Conservation (phyloP, 495 filamentous ascomycete genomes). For the Acidomyces sp. region DNA sequence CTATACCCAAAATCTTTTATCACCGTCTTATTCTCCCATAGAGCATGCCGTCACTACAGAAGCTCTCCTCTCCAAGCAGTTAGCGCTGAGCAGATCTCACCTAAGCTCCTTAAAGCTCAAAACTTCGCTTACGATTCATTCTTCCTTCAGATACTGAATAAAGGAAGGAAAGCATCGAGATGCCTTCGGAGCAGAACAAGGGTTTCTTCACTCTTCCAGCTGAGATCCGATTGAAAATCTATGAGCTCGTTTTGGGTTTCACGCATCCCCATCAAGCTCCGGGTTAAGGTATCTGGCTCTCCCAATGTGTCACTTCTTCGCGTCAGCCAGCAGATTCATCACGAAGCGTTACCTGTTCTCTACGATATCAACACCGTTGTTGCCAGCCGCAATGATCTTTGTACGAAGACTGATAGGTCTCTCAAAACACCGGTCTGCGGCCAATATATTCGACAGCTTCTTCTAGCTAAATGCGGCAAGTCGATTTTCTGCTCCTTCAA, state of each 20-base stretch:
- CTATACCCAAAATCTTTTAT: too few relatives aligned
- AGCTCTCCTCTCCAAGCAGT: too few relatives aligned
- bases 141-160: not conserved
- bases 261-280: not conserved
- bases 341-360: not conserved
- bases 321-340: not conserved
- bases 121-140: too few relatives aligned
- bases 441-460: conserved; percentile 3
- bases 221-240: not conserved
- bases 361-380: not conserved
- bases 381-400: conserved; percentile 3
- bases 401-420: not conserved
- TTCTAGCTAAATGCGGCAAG: conserved; percentile 3
- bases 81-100: too few relatives aligned
- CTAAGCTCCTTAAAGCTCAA: too few relatives aligned
- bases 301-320: not conserved
- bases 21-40: too few relatives aligned
- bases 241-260: not conserved
- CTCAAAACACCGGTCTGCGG: not conserved
- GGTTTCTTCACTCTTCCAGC: not conserved
- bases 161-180: not conserved
- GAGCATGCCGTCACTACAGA: too few relatives aligned
- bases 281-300: not conserved
- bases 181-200: not conserved
- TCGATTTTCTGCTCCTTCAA: conserved; percentile 5